Conservation (phyloP, 768 basidiomycete genomes). For the Gloeophyllum trabeum region DNA sequence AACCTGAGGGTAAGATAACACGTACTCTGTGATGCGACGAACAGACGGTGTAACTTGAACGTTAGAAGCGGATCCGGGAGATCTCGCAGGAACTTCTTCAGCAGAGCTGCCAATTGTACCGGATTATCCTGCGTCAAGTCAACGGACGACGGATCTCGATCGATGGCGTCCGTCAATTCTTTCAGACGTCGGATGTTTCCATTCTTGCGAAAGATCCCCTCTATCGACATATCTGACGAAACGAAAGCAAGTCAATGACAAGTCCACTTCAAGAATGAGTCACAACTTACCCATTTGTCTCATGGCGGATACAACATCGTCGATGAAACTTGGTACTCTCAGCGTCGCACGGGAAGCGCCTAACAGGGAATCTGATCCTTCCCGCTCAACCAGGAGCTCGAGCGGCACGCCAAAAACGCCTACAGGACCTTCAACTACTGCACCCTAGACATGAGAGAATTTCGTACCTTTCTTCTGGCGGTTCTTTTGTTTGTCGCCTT, state of each 20-base stretch:
- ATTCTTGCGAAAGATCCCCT: constrained; percentile 97
- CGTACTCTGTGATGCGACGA: constrained; percentile 83
- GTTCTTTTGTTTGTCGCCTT: constrained; percentile 81
- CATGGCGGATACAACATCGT: constrained; percentile 98
- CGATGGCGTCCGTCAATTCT: constrained; percentile 85
- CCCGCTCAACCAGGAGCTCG: constrained; percentile 85
- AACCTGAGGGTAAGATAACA: constrained; percentile 8
- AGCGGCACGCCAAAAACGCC: constrained; percentile 92
- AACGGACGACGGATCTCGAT: constrained; percentile 86
- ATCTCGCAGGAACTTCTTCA: constrained; percentile 96
- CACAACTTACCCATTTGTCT: constrained; percentile 92
- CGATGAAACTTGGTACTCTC: constrained; percentile 93
- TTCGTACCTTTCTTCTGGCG: constrained; percentile 74
- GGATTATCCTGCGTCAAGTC: constrained; percentile 93
- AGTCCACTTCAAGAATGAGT: background rate
- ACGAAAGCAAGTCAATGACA: constrained; percentile 6
- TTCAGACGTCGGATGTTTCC: constrained; percentile 93
- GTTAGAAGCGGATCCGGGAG: constrained; percentile 95
- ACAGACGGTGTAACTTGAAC: constrained; percentile 82
- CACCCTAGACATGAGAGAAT: too few relatives aligned
- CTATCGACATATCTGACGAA: constrained; percentile 92
- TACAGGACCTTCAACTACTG: constrained; percentile 20
- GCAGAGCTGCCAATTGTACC: constrained; percentile 89
- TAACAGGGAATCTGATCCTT: constrained; percentile 90
- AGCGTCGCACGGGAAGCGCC: constrained; percentile 80